phyloP scores from a whole-genome alignment of 2,329 filamentous ascomycete genomes.

The Aciculosporium take region DNA sequence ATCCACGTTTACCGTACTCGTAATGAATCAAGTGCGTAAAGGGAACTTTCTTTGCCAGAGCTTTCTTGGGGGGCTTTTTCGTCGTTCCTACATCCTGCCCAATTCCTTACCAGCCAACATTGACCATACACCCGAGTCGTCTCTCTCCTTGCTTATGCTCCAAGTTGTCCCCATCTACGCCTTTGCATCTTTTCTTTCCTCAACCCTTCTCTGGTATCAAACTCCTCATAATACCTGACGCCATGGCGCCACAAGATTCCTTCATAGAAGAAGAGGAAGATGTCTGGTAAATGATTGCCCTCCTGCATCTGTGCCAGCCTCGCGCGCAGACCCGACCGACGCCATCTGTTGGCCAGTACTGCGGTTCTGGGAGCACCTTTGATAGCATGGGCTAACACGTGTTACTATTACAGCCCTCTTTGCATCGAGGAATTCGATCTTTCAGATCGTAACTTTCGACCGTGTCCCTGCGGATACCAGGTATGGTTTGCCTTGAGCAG shows the following conservation, averaged over 20 bases:
- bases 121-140: conserved; percentile 3
- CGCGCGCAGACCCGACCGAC: conserved; percentile 2
- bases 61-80: conserved; percentile 7
- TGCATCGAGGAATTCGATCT: conserved; percentile 99
- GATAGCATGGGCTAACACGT: background rate
- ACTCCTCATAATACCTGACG: conserved; percentile 13
- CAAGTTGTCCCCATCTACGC: conserved; percentile 1
- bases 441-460: conserved; percentile 90
- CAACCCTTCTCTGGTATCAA: conserved; percentile 10
- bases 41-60: conserved; percentile 10
- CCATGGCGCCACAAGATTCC: conserved; percentile 54
- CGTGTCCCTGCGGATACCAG: conserved; percentile 96
- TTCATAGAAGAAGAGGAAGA: conserved; percentile 62
- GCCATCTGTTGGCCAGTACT: conserved; percentile 6
- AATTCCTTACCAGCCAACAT: conserved; percentile 7
- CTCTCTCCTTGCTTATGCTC: conserved; percentile 12
- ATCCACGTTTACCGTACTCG: background rate
- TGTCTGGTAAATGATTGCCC: conserved; percentile 38
- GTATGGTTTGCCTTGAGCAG: conserved; percentile 31
- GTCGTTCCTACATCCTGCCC: conserved; percentile 10
- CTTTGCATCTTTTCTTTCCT: conserved; percentile 8
- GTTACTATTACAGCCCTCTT: conserved; percentile 53
- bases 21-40: background rate
- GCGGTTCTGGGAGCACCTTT: background rate
- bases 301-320: background rate